Evolutionary conservation across 2,329 filamentous ascomycete species (phyloP).

Genomic region (Penicillium thymicola): DNA sequence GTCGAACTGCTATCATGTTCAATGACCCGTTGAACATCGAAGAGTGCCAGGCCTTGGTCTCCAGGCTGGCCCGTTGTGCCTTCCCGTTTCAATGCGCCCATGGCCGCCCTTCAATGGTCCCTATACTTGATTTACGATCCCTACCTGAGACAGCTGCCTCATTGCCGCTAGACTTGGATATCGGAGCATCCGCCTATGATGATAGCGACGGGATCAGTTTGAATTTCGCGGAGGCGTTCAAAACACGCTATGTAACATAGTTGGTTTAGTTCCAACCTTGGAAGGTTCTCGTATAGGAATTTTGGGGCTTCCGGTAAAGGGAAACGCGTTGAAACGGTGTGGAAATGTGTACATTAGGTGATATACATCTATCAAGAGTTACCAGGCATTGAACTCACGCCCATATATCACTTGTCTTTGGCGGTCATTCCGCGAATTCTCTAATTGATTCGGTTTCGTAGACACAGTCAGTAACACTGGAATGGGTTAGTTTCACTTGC

Average conservation of each 20-base stretch:
- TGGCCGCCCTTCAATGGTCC: slow-evolving; percentile 49
- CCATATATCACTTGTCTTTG: neutral
- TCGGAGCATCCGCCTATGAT: neutral
- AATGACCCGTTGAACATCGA: slow-evolving; percentile 42
- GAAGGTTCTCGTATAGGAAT: neutral
- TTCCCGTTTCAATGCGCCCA: slow-evolving; percentile 53
- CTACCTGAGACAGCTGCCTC: neutral
- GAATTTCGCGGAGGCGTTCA: slow-evolving; percentile 19
- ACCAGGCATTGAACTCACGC: neutral
- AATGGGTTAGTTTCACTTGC: too few species aligned
- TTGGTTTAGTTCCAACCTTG: neutral
- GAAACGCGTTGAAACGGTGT: neutral
- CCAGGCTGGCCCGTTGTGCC: slow-evolving; percentile 39
- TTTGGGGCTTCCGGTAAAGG: neutral
- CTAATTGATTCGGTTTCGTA: neutral
- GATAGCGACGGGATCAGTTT: slow-evolving; percentile 2
- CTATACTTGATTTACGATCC: slow-evolving; percentile 37
- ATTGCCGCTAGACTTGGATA: neutral
- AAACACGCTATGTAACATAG: slow-evolving; percentile 13
- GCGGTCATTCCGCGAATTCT: neutral
- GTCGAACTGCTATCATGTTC: slow-evolving; percentile 51
- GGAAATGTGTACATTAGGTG: neutral
- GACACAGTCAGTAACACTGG: too few species aligned
- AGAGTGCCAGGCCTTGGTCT: slow-evolving; percentile 41
- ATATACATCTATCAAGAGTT: neutral